phyloP scores from a whole-genome alignment of 2,329 filamentous ascomycete genomes.

The Cladosporium sp. region DNA sequence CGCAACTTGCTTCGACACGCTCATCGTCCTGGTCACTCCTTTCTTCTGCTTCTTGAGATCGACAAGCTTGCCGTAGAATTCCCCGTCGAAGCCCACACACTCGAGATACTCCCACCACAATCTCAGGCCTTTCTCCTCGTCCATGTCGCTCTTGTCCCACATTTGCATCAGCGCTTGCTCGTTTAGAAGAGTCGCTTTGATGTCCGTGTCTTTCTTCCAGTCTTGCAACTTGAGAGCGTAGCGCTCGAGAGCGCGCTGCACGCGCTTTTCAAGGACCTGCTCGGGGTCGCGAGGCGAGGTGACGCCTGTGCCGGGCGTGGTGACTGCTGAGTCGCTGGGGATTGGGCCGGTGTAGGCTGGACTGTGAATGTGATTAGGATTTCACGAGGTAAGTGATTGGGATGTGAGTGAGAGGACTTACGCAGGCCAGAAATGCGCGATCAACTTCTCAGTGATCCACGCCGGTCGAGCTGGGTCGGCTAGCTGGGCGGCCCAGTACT shows the following conservation, averaged over 20 bases:
- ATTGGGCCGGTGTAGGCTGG: conserved; percentile 37
- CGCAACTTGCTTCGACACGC: background rate
- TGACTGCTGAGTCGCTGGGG: conserved; percentile 18
- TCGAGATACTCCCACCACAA: conserved; percentile 48
- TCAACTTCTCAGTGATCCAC: conserved; percentile 41
- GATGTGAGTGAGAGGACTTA: conserved; percentile 13
- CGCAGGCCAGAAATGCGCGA: conserved; percentile 40
- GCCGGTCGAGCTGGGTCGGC: conserved; percentile 31
- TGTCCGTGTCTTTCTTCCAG: conserved; percentile 38
- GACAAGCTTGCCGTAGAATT: conserved; percentile 41
- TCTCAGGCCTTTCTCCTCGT: conserved; percentile 37
- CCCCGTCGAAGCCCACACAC: conserved; percentile 38
- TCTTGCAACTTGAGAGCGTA: conserved; percentile 33
- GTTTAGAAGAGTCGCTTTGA: conserved; percentile 34
- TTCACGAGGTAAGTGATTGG: too few species aligned
- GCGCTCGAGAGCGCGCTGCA: conserved; percentile 29
- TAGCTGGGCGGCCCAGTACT: conserved; percentile 38
- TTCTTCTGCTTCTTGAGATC: conserved; percentile 13
- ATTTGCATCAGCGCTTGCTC: conserved; percentile 36
- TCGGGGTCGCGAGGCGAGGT: background rate
- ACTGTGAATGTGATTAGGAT: too few species aligned
- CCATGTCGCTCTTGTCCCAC: conserved; percentile 39
- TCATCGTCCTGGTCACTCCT: background rate
- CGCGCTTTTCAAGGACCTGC: conserved; percentile 21
- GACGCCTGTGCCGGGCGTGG: conserved; percentile 13